These are phyloP conservation scores for Skeletonema menzelii DNA, from an alignment of 108 stramenopile species.

Conservation along the genomic window DNA sequence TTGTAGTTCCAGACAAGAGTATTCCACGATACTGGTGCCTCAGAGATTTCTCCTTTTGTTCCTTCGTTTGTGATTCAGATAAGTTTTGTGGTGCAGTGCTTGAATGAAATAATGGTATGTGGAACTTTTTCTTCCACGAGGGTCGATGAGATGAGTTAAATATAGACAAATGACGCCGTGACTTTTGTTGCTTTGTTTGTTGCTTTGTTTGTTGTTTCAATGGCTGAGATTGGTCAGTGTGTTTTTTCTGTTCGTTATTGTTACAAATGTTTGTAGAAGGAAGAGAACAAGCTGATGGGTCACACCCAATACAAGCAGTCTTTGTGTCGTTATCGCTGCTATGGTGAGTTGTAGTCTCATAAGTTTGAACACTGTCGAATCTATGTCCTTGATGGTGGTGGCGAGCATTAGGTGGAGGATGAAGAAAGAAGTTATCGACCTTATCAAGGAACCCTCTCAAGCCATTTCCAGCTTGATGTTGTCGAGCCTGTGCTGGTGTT, in stretches of 20 bases:
- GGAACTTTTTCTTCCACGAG: not conserved
- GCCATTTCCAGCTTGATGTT: not conserved
- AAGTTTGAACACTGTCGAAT: constrained; percentile 1
- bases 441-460: not conserved
- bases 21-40: constrained; percentile 4
- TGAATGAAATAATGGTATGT: constrained; percentile 16
- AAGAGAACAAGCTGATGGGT: not conserved
- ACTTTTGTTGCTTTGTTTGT: not conserved
- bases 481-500: not conserved
- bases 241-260: not conserved
- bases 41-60: not conserved
- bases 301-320: not conserved
- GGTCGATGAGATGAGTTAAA: not conserved
- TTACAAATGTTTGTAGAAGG: not conserved
- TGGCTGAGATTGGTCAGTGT: not conserved
- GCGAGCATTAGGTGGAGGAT: not conserved
- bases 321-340: not conserved
- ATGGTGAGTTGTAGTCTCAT: not conserved
- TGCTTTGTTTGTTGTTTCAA: not conserved
- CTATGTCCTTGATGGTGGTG: constrained; percentile 22
- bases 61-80: not conserved
- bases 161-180: not conserved
- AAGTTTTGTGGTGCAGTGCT: not conserved
- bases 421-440: not conserved
- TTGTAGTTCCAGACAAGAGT: constrained; percentile 15